These are phyloP conservation scores for Boletus rufocinnamomeus DNA, from an alignment of 768 basidiomycete genomes.

Conservation along the genomic window DNA sequence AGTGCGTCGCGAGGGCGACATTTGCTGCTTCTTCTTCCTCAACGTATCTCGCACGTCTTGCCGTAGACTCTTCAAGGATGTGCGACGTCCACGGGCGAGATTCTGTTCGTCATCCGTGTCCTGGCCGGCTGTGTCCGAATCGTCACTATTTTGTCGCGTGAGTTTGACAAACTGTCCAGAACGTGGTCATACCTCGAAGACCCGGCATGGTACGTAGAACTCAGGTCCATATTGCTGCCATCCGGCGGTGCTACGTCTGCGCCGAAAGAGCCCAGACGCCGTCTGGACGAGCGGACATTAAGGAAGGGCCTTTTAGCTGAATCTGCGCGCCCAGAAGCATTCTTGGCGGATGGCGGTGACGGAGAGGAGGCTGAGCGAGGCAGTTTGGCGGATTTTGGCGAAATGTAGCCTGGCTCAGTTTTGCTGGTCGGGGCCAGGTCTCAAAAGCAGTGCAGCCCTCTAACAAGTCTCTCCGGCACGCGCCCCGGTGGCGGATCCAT, in stretches of 20 bases:
- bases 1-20: constrained; percentile 26
- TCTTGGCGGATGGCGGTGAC: constrained; percentile 64
- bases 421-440: constrained; percentile 3
- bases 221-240: constrained; percentile 60
- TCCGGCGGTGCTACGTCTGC: constrained; percentile 24
- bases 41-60: constrained; percentile 28
- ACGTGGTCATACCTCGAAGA: constrained; percentile 65
- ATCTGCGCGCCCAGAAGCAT: constrained; percentile 54
- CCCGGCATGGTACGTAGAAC: constrained; percentile 85
- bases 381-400: constrained; percentile 52
- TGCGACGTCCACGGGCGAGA: constrained; percentile 46
- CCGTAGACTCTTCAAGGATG: constrained; percentile 34
- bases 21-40: constrained; percentile 33
- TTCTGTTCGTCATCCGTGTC: constrained; percentile 57
- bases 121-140: constrained; percentile 51
- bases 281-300: constrained; percentile 30
- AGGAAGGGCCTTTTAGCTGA: constrained; percentile 40
- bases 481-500: constrained; percentile 5
- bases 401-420: neutral
- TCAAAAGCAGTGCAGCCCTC: constrained; percentile 10
- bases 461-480: neutral
- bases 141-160: constrained; percentile 43
- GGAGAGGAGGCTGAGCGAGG: constrained; percentile 79
- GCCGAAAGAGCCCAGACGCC: constrained; percentile 29
- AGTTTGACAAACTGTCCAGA: constrained; percentile 5